Evolutionary conservation across 441 rosid genomes (phyloP).

Genomic region (Erodium trifolium): DNA sequence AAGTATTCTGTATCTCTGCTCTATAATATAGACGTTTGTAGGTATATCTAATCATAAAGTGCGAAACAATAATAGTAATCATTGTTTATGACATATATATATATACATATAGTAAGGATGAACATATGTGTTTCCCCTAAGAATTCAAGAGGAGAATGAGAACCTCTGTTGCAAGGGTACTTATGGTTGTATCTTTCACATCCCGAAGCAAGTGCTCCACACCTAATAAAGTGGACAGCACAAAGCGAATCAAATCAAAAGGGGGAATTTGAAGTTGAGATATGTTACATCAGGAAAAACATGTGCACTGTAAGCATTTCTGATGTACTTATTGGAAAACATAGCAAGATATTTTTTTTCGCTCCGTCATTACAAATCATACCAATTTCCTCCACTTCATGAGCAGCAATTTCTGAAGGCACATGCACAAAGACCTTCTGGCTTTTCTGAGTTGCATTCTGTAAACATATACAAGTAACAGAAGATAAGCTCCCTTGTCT

Average conservation of each 20-base stretch:
- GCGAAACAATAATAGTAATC: no score
- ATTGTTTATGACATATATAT: no score
- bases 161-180: conserved; percentile 87
- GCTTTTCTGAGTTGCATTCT: conserved; percentile 95
- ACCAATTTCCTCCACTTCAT: conserved; percentile 86
- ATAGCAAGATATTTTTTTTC: no score
- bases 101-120: no score
- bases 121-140: no score
- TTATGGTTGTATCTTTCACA: conserved; percentile 79
- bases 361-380: conserved; percentile 15
- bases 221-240: conserved; percentile 30
- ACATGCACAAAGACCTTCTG: conserved; percentile 87
- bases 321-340: no score
- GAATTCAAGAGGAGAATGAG: conserved; percentile 6
- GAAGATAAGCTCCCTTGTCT: conserved; percentile 4
- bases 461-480: conserved; percentile 13
- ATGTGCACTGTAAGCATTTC: no score
- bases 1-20: not conserved
- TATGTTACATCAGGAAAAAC: no score
- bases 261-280: conserved; percentile 3
- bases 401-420: conserved; percentile 79
- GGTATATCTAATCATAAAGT: no score
- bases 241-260: conserved; percentile 10
- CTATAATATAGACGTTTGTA: no score
- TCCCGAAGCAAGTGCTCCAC: conserved; percentile 85